Conservation (phyloP, 768 basidiomycete species). For the Saitozyma sp. region DNA sequence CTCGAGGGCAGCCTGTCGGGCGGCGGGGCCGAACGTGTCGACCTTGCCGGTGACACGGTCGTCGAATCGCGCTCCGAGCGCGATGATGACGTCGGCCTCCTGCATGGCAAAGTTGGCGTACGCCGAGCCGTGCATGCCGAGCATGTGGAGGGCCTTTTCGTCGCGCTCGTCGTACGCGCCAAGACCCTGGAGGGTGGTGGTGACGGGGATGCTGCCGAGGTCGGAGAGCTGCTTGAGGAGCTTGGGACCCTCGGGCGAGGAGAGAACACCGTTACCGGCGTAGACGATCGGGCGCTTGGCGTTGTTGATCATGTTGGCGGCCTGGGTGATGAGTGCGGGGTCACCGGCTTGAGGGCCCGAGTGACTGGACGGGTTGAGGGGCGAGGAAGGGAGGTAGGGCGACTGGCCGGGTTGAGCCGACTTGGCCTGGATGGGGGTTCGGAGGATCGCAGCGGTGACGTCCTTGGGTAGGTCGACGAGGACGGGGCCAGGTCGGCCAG, state of each 20-base stretch:
- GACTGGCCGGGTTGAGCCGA: slow-evolving; percentile 78
- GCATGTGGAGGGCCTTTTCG: slow-evolving; percentile 86
- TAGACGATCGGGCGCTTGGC: slow-evolving; percentile 89
- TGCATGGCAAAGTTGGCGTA: slow-evolving; percentile 99
- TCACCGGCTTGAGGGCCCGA: slow-evolving; percentile 63
- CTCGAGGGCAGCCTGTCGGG: slow-evolving; percentile 75
- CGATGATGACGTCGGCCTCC: slow-evolving; percentile 94
- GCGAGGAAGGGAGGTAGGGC: slow-evolving; percentile 52
- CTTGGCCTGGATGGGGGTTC: slow-evolving; percentile 78
- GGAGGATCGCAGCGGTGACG: slow-evolving; percentile 87
- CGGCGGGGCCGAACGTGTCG: slow-evolving; percentile 85
- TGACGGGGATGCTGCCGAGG: slow-evolving; percentile 91
- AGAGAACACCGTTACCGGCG: slow-evolving; percentile 86
- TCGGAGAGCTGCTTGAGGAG: slow-evolving; percentile 76
- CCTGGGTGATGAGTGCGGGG: slow-evolving; percentile 68
- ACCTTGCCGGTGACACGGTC: slow-evolving; percentile 95
- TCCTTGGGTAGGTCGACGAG: slow-evolving; percentile 99
- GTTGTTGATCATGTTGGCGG: slow-evolving; percentile 86
- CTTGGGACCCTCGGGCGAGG: slow-evolving; percentile 74
- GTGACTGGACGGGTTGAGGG: slow-evolving; percentile 52
- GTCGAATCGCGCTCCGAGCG: slow-evolving; percentile 93
- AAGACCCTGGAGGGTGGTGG: slow-evolving; percentile 92
- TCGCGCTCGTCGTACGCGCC: slow-evolving; percentile 92
- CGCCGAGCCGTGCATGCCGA: slow-evolving; percentile 97
- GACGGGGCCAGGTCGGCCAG: slow-evolving; percentile 94